phyloP scores from a whole-genome alignment of 305 asterid species.

The Fraxinus sp. region DNA sequence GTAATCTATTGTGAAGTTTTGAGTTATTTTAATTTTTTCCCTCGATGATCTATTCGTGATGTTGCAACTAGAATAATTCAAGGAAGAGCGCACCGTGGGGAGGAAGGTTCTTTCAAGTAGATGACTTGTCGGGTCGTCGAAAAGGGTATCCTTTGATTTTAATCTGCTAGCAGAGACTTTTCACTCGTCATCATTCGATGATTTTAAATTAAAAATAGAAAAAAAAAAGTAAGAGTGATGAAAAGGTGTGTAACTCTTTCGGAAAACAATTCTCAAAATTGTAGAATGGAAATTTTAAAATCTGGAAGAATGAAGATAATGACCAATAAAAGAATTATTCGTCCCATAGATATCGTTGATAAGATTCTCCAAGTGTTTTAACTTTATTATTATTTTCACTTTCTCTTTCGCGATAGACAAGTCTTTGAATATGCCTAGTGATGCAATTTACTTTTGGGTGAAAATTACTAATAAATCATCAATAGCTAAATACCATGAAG shows the following conservation, averaged over 20 bases:
- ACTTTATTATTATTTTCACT: too few species aligned
- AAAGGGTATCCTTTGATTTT: too few species aligned
- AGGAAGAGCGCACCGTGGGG: not conserved
- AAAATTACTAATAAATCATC: not conserved
- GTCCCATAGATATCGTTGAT: not conserved
- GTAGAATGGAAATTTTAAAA: not conserved
- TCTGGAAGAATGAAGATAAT: not conserved
- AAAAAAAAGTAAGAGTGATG: not conserved
- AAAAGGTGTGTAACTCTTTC: not conserved
- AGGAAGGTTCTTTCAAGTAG: not conserved
- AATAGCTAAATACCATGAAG: not conserved
- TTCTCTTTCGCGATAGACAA: not conserved
- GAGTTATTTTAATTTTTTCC: too few species aligned
- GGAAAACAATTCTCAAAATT: not conserved
- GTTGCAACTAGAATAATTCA: not conserved
- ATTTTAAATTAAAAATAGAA: too few species aligned
- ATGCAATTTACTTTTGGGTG: not conserved
- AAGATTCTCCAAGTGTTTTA: not conserved
- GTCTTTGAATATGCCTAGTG: not conserved
- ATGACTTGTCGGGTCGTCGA: not conserved
- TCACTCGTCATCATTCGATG: not conserved
- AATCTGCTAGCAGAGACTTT: too few species aligned
- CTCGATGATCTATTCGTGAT: not conserved
- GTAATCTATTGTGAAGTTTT: not conserved
- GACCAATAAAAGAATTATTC: not conserved